A percentile compares a stretch with the other conserved stretches of the same genome.
These are phyloP conservation scores for Arthrobotrys sphaeroides DNA, from an alignment of 2,329 filamentous ascomycete species.

Conservation along the genomic window DNA sequence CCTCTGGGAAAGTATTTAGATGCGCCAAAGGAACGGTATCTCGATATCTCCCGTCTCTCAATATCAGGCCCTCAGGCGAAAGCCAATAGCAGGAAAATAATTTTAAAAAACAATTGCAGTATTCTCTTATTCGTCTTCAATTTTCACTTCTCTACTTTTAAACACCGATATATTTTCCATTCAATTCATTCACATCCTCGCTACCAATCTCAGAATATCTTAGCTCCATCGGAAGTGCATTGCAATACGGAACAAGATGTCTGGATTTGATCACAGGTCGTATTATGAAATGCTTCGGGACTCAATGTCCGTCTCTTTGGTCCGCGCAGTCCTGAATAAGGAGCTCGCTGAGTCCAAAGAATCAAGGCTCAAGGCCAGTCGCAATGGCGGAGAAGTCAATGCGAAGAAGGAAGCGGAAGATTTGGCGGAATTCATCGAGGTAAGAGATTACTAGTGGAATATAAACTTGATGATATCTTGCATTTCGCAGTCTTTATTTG, in stretches of 20 bases:
- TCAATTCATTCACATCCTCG: no score
- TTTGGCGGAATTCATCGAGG: conserved; percentile 47
- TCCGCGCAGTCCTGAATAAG: conserved; percentile 51
- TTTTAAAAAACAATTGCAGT: neutral
- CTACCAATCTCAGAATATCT: neutral
- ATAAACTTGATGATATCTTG: neutral
- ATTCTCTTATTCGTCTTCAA: neutral
- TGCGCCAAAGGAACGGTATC: conserved; percentile 11
- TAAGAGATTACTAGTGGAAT: conserved; percentile 2
- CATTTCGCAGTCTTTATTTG: neutral
- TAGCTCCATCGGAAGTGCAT: conserved; percentile 30
- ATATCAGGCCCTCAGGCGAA: conserved; percentile 26
- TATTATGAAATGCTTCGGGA: conserved; percentile 52
- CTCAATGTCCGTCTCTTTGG: conserved; percentile 47
- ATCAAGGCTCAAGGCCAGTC: conserved; percentile 33
- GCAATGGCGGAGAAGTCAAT: conserved; percentile 48
- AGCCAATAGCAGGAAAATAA: conserved; percentile 27
- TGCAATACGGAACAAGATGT: conserved; percentile 22
- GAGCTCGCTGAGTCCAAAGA: conserved; percentile 50
- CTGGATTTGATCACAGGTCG: conserved; percentile 50
- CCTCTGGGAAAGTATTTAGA: conserved; percentile 42
- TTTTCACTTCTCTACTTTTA: neutral
- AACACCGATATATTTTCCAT: no score
- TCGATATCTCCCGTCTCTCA: conserved; percentile 9
- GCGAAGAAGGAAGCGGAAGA: conserved; percentile 47